These are phyloP conservation scores for Stramenopiles sp. DNA, from an alignment of 352 stramenopile genomes.

Conservation along the genomic window DNA sequence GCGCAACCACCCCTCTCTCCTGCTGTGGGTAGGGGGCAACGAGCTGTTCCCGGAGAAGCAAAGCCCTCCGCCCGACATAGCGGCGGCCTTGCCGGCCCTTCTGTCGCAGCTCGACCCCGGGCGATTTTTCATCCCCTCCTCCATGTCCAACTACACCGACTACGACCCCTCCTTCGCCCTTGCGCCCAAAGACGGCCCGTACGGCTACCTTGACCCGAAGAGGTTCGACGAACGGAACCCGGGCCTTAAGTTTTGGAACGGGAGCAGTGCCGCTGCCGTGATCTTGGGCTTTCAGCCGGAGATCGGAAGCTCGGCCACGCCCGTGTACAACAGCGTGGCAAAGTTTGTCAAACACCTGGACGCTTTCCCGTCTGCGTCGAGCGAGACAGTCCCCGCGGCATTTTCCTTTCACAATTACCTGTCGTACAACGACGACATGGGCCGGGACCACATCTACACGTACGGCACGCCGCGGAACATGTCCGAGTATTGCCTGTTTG, in stretches of 20 bases:
- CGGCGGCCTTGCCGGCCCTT: slow-evolving; percentile 20
- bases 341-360: slow-evolving; percentile 19
- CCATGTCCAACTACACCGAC: slow-evolving; percentile 19
- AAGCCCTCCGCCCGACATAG: slow-evolving; percentile 21
- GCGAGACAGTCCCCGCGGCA: slow-evolving; percentile 19
- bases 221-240: slow-evolving; percentile 29
- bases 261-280: not conserved
- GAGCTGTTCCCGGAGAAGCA: slow-evolving; percentile 23
- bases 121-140: slow-evolving; percentile 14
- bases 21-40: slow-evolving; percentile 28
- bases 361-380: not conserved
- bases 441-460: slow-evolving; percentile 18
- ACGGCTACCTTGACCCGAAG: slow-evolving; percentile 24
- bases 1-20: slow-evolving; percentile 25
- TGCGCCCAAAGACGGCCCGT: slow-evolving; percentile 29
- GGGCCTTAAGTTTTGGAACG: slow-evolving; percentile 22
- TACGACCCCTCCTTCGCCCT: slow-evolving; percentile 25
- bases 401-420: slow-evolving; percentile 27
- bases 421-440: slow-evolving; percentile 21
- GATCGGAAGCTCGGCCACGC: slow-evolving; percentile 26
- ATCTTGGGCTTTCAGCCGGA: slow-evolving; percentile 29
- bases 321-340: slow-evolving; percentile 23
- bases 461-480: slow-evolving; percentile 19
- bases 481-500: slow-evolving; percentile 25
- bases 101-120: slow-evolving; percentile 22